These are phyloP conservation scores for Wickerhamia fluorescens DNA, from an alignment of 805 yeast genomes.

Conservation along the genomic window DNA sequence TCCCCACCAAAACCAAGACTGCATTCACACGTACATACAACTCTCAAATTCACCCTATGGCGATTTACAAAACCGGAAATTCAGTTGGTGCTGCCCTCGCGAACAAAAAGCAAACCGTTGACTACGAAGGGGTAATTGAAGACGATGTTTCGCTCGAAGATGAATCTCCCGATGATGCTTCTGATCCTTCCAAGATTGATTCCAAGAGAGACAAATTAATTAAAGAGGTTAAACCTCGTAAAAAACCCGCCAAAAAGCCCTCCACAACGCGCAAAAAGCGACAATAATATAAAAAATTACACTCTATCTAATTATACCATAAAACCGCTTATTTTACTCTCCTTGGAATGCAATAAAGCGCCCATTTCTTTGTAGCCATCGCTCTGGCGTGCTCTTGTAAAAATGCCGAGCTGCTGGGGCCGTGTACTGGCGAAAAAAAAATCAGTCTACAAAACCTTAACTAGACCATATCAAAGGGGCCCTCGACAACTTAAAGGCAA, in stretches of 20 bases:
- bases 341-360: too few species aligned
- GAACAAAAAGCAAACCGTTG: constrained; percentile 41
- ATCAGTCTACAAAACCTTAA: neutral
- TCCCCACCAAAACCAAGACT: constrained; percentile 73
- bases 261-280: constrained; percentile 9
- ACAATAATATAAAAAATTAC: constrained; percentile 1
- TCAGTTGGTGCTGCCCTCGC: constrained; percentile 31
- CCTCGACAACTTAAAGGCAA: too few species aligned
- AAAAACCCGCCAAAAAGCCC: constrained; percentile 18
- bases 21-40: constrained; percentile 87
- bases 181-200: constrained; percentile 40
- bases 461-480: too few species aligned
- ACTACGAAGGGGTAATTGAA: constrained; percentile 63
- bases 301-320: too few species aligned
- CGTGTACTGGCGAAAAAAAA: too few species aligned
- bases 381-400: too few species aligned
- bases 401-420: too few species aligned
- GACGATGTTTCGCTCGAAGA: constrained; percentile 31
- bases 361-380: too few species aligned
- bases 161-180: constrained; percentile 39
- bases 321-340: neutral
- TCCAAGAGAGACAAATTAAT: constrained; percentile 57
- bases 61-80: constrained; percentile 69
- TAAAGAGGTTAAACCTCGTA: constrained; percentile 28
- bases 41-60: constrained; percentile 69